Conservation (phyloP, 129 eudicot genomes). For the Scalesia atractyloides region DNA sequence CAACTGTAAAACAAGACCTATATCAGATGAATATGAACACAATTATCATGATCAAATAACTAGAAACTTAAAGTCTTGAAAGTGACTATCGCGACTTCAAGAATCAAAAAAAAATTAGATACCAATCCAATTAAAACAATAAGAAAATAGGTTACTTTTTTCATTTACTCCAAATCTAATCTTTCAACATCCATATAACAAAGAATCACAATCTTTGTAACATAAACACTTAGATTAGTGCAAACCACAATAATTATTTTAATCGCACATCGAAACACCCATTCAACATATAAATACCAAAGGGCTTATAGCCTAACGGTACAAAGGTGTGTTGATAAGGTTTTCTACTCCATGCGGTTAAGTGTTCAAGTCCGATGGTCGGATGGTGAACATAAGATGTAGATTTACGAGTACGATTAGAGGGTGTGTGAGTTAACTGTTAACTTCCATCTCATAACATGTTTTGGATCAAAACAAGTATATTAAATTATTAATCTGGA, state of each 20-base stretch:
- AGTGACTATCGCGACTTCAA: not conserved
- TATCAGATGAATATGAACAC: constrained; percentile 6
- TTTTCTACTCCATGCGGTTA: too few species aligned
- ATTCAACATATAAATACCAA: not conserved
- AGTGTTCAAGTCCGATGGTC: too few species aligned
- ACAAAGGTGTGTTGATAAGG: too few species aligned
- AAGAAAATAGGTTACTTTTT: not conserved
- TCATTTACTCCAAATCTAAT: not conserved
- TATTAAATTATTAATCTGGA: not conserved
- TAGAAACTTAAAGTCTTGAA: not conserved
- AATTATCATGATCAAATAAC: not conserved
- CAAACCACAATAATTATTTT: not conserved
- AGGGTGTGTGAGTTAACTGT: not conserved
- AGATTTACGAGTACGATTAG: too few species aligned
- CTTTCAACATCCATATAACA: not conserved
- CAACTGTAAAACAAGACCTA: constrained; percentile 17
- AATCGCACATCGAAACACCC: constrained; percentile 3
- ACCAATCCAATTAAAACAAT: not conserved
- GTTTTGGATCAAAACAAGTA: not conserved
- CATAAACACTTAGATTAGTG: not conserved
- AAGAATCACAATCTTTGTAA: not conserved
- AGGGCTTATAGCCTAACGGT: too few species aligned
- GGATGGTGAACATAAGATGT: too few species aligned
- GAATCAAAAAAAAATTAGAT: not conserved
- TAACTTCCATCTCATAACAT: not conserved